phyloP scores from a whole-genome alignment of 2,329 filamentous ascomycete species.

The Eurotiales sp. region DNA sequence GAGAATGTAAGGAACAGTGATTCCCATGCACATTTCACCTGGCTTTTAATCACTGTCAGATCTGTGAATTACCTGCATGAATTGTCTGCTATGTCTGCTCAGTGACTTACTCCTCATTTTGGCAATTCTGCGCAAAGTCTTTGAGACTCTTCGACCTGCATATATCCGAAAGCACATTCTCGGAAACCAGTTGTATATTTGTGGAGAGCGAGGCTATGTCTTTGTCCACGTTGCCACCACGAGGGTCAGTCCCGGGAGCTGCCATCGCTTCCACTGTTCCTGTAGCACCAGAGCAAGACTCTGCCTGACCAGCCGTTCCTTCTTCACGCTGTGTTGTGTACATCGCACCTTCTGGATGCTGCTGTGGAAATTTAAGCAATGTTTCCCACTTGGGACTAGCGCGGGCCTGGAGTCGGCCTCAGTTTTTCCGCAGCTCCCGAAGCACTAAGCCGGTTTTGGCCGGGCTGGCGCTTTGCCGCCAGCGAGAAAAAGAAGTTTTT shows the following conservation, averaged over 20 bases:
- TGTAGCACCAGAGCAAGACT: background rate
- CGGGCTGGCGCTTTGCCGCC: slow-evolving; percentile 19
- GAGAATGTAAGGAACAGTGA: slow-evolving; percentile 40
- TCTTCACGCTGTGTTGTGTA: background rate
- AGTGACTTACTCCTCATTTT: slow-evolving; percentile 30
- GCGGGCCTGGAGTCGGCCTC: background rate
- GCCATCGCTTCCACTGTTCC: slow-evolving; percentile 20
- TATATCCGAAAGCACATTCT: slow-evolving; percentile 30
- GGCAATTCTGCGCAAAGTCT: slow-evolving; percentile 28
- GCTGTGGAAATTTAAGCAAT: slow-evolving; percentile 28
- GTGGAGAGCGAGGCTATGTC: slow-evolving; percentile 24
- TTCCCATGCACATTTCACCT: slow-evolving; percentile 35
- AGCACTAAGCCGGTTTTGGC: slow-evolving; percentile 1
- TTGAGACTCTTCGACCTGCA: slow-evolving; percentile 31
- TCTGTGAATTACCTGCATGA: too few species aligned
- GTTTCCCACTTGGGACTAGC: slow-evolving; percentile 16
- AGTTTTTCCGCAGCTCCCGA: slow-evolving; percentile 13
- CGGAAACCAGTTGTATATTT: slow-evolving; percentile 33
- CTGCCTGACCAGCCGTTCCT: background rate
- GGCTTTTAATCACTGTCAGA: slow-evolving; percentile 19
- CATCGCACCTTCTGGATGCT: slow-evolving; percentile 10
- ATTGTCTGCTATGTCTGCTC: background rate
- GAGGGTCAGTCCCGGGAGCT: slow-evolving; percentile 17
- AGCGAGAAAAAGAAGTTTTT: slow-evolving; percentile 38
- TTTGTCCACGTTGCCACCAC: slow-evolving; percentile 16